These are phyloP conservation scores for Lantana camara DNA, from an alignment of 257 asterid genomes.

Conservation along the genomic window DNA sequence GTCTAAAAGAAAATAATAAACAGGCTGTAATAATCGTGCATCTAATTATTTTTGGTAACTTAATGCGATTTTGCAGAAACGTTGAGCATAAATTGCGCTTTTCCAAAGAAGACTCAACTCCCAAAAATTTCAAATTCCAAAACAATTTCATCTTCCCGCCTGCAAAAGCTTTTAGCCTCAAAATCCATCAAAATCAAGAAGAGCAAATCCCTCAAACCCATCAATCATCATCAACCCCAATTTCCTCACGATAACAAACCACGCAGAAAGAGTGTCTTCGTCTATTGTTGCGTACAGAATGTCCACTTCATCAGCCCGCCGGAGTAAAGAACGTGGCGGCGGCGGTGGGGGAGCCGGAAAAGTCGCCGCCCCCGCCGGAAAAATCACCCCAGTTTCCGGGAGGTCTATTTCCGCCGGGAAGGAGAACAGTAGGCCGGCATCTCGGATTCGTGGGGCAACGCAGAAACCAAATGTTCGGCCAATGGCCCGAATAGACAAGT, in stretches of 20 bases:
- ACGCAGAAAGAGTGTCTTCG: background rate
- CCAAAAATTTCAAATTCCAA: slow-evolving; percentile 16
- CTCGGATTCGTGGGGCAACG: slow-evolving; percentile 53
- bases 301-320: slow-evolving; percentile 58
- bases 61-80: no score
- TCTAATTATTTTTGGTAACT: background rate
- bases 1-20: no score
- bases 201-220: background rate
- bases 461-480: slow-evolving; percentile 59
- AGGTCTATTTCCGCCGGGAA: slow-evolving; percentile 54
- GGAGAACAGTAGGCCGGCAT: slow-evolving; percentile 60
- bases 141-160: slow-evolving; percentile 31
- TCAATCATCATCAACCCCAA: background rate
- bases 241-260: background rate
- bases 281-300: slow-evolving; percentile 1
- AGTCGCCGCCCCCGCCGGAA: slow-evolving; percentile 26
- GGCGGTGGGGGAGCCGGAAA: slow-evolving; percentile 40
- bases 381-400: slow-evolving; percentile 43
- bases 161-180: background rate
- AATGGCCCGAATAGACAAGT: slow-evolving; percentile 56
- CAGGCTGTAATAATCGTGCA: background rate
- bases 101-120: background rate
- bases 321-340: slow-evolving; percentile 47
- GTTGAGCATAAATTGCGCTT: background rate
- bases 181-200: background rate